Evolutionary conservation across 805 yeast species (phyloP), one percentile per base, ranked within the genome.

Genomic region (Naumovozyma baii): DNA sequence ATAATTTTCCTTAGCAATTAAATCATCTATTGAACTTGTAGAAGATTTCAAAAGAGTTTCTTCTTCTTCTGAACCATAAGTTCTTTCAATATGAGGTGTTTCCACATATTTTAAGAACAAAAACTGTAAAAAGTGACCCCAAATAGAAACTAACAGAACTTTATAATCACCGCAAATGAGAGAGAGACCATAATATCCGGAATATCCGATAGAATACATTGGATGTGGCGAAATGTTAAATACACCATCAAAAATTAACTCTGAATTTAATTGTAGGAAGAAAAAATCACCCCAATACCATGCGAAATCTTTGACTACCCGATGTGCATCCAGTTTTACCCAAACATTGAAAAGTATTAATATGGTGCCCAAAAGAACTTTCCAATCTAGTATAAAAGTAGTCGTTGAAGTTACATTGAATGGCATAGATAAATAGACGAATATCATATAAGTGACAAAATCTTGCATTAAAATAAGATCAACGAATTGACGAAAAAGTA

Each of bases 251-350:
- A 84, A 84, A 22, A 83, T 80, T 51, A 84, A 69, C 42, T 80
- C 80, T 33, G 69, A 61, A 41, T 75, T 77, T 46, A 74, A 75
- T 55, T 82, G 83, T 39, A 86, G 66, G 63, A 84, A 84, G 70
- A 84, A 84, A 63, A 84, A 84, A 61, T 85, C 95, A 19, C 95
- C 95, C 95, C 95, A 84, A 61, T 84, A 84, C 95, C 95, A 84
- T 9, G 95, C 95, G 56, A 78, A 84, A 55, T 84, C 95, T 58
- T 84, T 83, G 43, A 84, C 87, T 15, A 84, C 87, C 48, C 87
- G 72, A 58, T 84, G 95, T 26, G 94, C 94, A 58, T 85, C 88
- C 18, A 83, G 63, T 57, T 84, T 84, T 35, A 84, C 94, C 87
- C 92, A 81, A 20, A 81, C 66, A 54, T 84, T 84, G 66, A 85